Evolutionary conservation across 495 filamentous ascomycete genomes (phyloP).

Genomic region (Cercophora scortea): DNA sequence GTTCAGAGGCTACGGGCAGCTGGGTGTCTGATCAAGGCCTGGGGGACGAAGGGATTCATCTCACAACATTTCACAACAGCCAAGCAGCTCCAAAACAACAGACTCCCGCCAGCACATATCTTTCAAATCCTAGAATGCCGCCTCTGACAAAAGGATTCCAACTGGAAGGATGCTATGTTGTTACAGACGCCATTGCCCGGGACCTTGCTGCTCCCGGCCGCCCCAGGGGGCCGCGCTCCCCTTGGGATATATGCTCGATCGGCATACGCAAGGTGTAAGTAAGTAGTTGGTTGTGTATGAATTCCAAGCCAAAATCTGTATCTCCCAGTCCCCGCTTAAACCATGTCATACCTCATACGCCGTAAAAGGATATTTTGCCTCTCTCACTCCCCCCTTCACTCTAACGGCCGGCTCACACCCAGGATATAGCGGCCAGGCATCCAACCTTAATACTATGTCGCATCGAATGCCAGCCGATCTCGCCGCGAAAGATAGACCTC

Average conservation of each 20-base stretch:
- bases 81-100: too few species aligned
- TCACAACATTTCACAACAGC: too few species aligned
- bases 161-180: background rate
- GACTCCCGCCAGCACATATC: background rate
- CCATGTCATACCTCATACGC: conserved; percentile 7
- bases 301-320: background rate
- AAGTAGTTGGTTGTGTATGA: background rate
- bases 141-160: background rate
- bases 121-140: background rate
- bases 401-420: too few species aligned
- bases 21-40: too few species aligned
- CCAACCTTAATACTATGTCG: too few species aligned
- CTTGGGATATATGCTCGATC: too few species aligned
- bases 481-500: too few species aligned
- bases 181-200: background rate
- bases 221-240: background rate
- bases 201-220: background rate
- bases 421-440: too few species aligned
- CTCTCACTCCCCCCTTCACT: too few species aligned
- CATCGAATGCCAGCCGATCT: too few species aligned
- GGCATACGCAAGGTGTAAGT: background rate
- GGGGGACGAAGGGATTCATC: too few species aligned
- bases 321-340: background rate
- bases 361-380: conserved; percentile 1
- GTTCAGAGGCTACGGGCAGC: too few species aligned